These are phyloP conservation scores for Cyclotella sp. DNA, from an alignment of 108 stramenopile genomes.

Conservation along the genomic window DNA sequence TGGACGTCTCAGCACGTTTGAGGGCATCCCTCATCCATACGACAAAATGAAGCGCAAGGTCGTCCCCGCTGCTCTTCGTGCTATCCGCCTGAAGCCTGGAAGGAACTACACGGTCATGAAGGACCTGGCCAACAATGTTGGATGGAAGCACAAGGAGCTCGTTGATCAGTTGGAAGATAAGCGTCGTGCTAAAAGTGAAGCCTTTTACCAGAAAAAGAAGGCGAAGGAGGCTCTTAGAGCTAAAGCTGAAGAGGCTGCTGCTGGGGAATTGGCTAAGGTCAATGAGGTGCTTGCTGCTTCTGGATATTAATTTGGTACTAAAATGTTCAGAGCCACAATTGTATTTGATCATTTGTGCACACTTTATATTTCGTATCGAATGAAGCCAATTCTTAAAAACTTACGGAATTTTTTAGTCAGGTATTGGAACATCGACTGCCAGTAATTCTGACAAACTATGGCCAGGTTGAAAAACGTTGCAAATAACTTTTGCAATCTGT, in stretches of 20 bases:
- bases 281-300: slow-evolving; percentile 83
- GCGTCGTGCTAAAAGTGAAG: slow-evolving; percentile 94
- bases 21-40: slow-evolving; percentile 98
- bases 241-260: slow-evolving; percentile 82
- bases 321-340: too few species aligned
- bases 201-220: slow-evolving; percentile 97
- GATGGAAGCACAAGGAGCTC: slow-evolving; percentile 98
- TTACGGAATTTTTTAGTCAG: too few species aligned
- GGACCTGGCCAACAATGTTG: slow-evolving; percentile 90
- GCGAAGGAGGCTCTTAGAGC: slow-evolving; percentile 67
- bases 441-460: too few species aligned
- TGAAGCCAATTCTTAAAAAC: too few species aligned
- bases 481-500: too few species aligned
- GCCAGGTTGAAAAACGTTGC: too few species aligned
- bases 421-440: too few species aligned
- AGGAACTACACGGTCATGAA: slow-evolving; percentile 96
- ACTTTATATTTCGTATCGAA: too few species aligned
- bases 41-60: slow-evolving; percentile 99
- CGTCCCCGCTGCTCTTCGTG: slow-evolving; percentile 96
- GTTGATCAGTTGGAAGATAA: slow-evolving; percentile 90
- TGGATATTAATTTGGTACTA: slow-evolving; percentile 71
- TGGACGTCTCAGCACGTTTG: slow-evolving; percentile 94
- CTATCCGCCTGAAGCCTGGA: slow-evolving; percentile 90
- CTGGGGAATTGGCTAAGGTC: slow-evolving; percentile 84
- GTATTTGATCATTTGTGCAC: too few species aligned